phyloP scores from a whole-genome alignment of 2,329 filamentous ascomycete genomes.

The Arthrobotrys sphaeroides region DNA sequence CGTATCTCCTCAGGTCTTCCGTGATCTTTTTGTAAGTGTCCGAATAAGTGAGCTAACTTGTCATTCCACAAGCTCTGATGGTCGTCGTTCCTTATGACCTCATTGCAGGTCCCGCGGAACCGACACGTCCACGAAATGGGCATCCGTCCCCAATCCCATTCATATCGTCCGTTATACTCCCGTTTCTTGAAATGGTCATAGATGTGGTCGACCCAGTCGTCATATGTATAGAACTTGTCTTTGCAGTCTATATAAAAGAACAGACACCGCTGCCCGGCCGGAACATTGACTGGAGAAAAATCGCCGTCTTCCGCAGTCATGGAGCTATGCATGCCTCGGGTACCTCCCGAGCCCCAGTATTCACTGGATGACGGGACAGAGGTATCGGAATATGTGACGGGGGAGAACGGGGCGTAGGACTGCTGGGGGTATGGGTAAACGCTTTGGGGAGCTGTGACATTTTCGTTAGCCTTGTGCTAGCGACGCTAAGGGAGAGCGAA shows the following conservation, averaged over 20 bases:
- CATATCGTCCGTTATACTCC: neutral
- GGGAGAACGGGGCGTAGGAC: neutral
- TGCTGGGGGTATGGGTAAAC: neutral
- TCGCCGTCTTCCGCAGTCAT: neutral
- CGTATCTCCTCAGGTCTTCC: slow-evolving; percentile 13
- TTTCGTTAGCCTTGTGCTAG: neutral
- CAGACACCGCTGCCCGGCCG: slow-evolving; percentile 29
- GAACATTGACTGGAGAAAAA: neutral
- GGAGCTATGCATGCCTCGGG: slow-evolving; percentile 17
- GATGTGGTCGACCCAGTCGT: slow-evolving; percentile 26
- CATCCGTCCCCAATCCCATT: slow-evolving; percentile 8
- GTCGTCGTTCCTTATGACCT: neutral
- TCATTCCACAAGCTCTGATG: slow-evolving; percentile 23
- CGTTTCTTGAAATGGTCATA: slow-evolving; percentile 6
- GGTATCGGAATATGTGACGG: neutral
- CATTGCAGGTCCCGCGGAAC: slow-evolving; percentile 10
- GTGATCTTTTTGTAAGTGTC: neutral
- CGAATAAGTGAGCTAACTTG: slow-evolving; percentile 35
- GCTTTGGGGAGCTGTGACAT: neutral
- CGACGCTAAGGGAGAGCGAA: neutral
- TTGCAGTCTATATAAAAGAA: slow-evolving; percentile 30
- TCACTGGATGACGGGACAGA: neutral
- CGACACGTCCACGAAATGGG: slow-evolving; percentile 37
- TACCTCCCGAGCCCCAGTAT: neutral
- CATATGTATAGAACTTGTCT: neutral